Evolutionary conservation across 2,329 filamentous ascomycete genomes (phyloP).

Genomic region (Chrysoporthe austroafricana): DNA sequence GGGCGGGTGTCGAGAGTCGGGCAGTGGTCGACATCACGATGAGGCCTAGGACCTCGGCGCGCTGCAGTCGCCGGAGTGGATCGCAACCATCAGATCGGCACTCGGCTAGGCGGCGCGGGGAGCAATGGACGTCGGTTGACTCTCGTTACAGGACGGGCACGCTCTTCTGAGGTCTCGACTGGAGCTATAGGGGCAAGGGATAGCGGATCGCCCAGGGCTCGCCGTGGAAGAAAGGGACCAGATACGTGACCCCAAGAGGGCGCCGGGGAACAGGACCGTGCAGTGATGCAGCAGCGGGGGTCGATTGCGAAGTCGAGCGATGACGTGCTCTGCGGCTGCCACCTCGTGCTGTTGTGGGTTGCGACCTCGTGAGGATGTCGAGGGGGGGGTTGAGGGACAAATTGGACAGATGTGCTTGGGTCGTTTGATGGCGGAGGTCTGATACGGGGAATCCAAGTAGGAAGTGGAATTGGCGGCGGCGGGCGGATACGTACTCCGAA

Average conservation of each 20-base stretch:
- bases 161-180: background rate
- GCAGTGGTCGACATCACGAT: constrained; percentile 48
- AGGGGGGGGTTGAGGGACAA: background rate
- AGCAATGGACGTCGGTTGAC: background rate
- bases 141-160: background rate
- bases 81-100: constrained; percentile 34
- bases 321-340: background rate
- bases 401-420: constrained; percentile 8
- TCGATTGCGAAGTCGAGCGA: background rate
- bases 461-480: constrained; percentile 4
- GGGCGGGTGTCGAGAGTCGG: constrained; percentile 46
- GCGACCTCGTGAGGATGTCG: background rate
- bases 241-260: background rate
- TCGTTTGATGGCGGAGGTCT: constrained; percentile 16
- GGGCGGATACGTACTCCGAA: constrained; percentile 8
- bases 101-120: constrained; percentile 10
- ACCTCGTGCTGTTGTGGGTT: constrained; percentile 1
- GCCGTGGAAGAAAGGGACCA: constrained; percentile 16
- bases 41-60: constrained; percentile 36
- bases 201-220: background rate
- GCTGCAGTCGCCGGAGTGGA: constrained; percentile 32
- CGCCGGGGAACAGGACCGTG: constrained; percentile 1
- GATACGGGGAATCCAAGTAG: constrained; percentile 11
- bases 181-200: constrained; percentile 1
- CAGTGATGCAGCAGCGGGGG: background rate